Evolutionary conservation across 2,329 filamentous ascomycete species (phyloP).

Genomic region (Ceratocystis variospora): DNA sequence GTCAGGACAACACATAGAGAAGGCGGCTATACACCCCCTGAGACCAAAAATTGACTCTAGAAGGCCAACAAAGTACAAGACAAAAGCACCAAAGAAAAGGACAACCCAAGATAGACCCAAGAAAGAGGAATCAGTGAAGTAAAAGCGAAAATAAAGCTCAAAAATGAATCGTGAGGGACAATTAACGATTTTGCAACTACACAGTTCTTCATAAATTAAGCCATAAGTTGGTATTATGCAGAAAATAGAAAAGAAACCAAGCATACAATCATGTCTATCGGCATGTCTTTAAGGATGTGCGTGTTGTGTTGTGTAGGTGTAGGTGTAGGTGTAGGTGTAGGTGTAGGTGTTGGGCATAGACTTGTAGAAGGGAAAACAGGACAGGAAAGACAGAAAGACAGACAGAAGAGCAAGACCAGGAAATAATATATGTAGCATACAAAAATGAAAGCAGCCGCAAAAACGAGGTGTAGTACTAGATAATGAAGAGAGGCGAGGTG

Average conservation of each 20-base stretch:
- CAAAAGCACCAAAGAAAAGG: background rate
- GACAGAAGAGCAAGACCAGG: background rate
- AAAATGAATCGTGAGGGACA: background rate
- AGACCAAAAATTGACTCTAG: background rate
- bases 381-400: background rate
- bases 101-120: background rate
- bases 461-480: too few species aligned
- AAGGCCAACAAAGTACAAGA: background rate
- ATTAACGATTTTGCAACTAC: background rate
- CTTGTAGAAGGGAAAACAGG: slow-evolving; percentile 2
- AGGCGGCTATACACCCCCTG: too few species aligned
- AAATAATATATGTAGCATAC: slow-evolving; percentile 2
- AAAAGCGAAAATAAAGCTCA: background rate
- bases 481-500: background rate
- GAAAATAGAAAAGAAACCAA: slow-evolving; percentile 8
- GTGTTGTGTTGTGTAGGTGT: slow-evolving; percentile 4
- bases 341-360: background rate
- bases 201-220: background rate
- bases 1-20: background rate
- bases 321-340: background rate
- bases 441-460: background rate
- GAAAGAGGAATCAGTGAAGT: slow-evolving; percentile 4
- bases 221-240: slow-evolving; percentile 4
- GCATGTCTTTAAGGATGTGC: background rate
- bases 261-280: slow-evolving; percentile 6